Percentiles rank a stretch among this genome's conserved stretches.
Conservation (phyloP, 495 filamentous ascomycete species). For the Aspergillus hancockii region DNA sequence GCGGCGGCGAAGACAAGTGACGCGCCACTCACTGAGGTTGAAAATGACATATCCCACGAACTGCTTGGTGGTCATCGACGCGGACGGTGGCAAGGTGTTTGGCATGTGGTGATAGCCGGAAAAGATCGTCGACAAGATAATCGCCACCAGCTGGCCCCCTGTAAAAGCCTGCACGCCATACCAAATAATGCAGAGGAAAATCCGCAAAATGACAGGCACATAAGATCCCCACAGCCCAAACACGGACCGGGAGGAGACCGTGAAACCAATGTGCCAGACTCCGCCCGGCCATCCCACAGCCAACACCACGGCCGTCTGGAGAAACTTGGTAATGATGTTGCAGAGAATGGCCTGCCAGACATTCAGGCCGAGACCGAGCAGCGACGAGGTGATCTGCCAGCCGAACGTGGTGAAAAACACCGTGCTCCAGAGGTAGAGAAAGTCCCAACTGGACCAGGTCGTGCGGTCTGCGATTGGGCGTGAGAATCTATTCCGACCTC, state of each 20-base stretch:
- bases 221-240: conserved; percentile 19
- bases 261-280: conserved; percentile 26
- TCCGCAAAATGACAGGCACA: conserved; percentile 11
- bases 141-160: conserved; percentile 27
- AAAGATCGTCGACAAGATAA: neutral
- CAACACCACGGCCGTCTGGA: conserved; percentile 2
- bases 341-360: conserved; percentile 6
- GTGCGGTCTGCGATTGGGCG: neutral
- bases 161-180: conserved; percentile 18
- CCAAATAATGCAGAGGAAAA: conserved; percentile 15
- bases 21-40: neutral
- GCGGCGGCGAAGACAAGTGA: too few relatives aligned
- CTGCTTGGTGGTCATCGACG: neutral
- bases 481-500: neutral
- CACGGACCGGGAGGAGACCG: conserved; percentile 19
- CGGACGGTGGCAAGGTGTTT: neutral
- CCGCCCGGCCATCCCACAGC: neutral
- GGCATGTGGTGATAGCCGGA: neutral
- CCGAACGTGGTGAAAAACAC: conserved; percentile 5
- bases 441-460: conserved; percentile 1
- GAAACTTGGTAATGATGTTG: neutral
- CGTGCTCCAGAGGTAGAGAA: conserved; percentile 5
- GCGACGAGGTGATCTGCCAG: conserved; percentile 5
- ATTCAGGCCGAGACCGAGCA: conserved; percentile 1
- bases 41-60: neutral